Conservation (phyloP, 305 asterid species). For the Caryopteris hybrid region DNA sequence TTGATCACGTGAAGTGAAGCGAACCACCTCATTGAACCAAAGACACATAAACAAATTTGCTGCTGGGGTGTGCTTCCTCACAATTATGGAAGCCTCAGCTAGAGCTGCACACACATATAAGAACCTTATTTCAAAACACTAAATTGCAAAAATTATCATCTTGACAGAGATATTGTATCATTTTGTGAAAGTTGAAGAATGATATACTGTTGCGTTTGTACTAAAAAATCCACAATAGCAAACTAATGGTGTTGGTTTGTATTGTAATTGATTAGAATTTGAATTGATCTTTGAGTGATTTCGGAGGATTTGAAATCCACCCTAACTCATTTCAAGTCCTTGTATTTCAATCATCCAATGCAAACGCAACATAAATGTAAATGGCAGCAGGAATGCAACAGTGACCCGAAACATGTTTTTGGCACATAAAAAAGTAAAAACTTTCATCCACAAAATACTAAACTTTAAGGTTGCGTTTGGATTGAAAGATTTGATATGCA, state of each 20-base stretch:
- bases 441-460: neutral
- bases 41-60: conserved; percentile 77
- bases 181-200: neutral
- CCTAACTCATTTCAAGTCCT: neutral
- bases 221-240: neutral
- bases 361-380: neutral
- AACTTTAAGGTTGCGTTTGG: too few relatives aligned
- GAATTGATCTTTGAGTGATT: too few relatives aligned
- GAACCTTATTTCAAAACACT: neutral
- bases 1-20: conserved; percentile 94
- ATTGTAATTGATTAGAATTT: too few relatives aligned
- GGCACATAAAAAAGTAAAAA: neutral
- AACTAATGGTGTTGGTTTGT: neutral
- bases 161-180: neutral
- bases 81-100: conserved; percentile 91
- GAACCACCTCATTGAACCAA: conserved; percentile 95
- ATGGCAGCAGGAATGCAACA: neutral
- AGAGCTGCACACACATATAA: conserved; percentile 56
- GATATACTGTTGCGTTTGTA: neutral
- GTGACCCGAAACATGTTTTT: neutral
- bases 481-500: neutral
- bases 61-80: conserved; percentile 76
- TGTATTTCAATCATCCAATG: neutral
- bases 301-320: neutral
- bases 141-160: neutral